Conservation (phyloP, 768 basidiomycete genomes). For the Russula abietina region DNA sequence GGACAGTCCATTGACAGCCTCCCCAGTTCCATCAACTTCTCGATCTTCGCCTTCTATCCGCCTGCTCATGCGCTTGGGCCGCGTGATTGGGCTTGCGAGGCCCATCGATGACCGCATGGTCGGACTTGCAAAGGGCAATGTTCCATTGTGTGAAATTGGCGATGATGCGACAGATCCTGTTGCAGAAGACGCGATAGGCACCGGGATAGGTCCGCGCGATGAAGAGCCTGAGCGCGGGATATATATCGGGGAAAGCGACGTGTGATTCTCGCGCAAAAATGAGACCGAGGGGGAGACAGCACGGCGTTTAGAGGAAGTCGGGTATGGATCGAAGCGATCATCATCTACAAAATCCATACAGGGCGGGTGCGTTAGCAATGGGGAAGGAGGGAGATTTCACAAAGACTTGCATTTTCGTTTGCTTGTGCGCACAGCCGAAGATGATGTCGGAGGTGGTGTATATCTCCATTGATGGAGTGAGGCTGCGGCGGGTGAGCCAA, state of each 20-base stretch:
- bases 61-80: conserved; percentile 53
- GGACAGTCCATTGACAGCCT: conserved; percentile 63
- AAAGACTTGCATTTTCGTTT: conserved; percentile 66
- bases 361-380: not conserved
- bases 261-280: conserved; percentile 56
- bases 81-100: conserved; percentile 69
- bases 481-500: conserved; percentile 46
- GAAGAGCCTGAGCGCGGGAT: conserved; percentile 37
- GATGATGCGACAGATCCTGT: conserved; percentile 66
- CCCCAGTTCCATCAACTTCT: conserved; percentile 74
- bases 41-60: conserved; percentile 54
- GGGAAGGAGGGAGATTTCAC: not conserved
- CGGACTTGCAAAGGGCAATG: conserved; percentile 50
- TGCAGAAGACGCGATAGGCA: conserved; percentile 57
- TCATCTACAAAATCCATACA: conserved; percentile 47
- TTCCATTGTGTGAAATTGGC: conserved; percentile 52
- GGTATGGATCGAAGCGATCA: conserved; percentile 82
- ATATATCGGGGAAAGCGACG: conserved; percentile 46
- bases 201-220: conserved; percentile 47
- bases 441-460: conserved; percentile 67
- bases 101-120: conserved; percentile 65
- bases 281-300: conserved; percentile 78
- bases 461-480: conserved; percentile 65
- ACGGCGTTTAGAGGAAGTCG: conserved; percentile 67
- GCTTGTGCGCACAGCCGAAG: conserved; percentile 68